Evolutionary conservation across 495 filamentous ascomycete genomes (phyloP).

Genomic region (Penicillium parvum): DNA sequence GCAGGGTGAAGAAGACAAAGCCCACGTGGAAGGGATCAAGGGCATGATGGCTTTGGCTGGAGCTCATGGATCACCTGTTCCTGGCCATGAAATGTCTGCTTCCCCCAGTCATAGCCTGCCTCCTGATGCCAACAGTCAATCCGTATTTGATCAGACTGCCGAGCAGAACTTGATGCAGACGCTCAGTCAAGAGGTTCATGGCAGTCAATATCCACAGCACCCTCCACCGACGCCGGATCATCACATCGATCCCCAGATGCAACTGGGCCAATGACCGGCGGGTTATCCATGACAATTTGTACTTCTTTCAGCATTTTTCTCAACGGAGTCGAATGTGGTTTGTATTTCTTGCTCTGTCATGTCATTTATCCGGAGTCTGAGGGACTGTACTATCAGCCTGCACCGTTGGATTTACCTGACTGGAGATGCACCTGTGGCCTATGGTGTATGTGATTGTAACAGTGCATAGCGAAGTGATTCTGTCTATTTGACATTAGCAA

Average conservation of each 20-base stretch:
- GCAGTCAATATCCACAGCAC: slow-evolving; percentile 37
- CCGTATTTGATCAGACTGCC: slow-evolving; percentile 40
- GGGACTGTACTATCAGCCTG: no score
- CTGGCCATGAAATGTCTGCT: slow-evolving; percentile 43
- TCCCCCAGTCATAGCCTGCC: slow-evolving; percentile 41
- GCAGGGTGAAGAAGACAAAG: slow-evolving; percentile 65
- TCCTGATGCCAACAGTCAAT: slow-evolving; percentile 32
- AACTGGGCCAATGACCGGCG: slow-evolving; percentile 31
- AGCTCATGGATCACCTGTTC: slow-evolving; percentile 36
- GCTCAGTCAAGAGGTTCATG: slow-evolving; percentile 46
- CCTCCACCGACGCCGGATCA: slow-evolving; percentile 29
- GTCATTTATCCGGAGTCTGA: no score
- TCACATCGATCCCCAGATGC: slow-evolving; percentile 36
- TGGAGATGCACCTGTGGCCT: no score
- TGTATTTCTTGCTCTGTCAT: no score
- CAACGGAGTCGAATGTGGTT: no score
- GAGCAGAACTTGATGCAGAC: slow-evolving; percentile 50
- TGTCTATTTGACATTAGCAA: no score
- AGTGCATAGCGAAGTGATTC: no score
- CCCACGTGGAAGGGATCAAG: slow-evolving; percentile 66
- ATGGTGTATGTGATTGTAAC: no score
- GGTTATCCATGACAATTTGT: not conserved
- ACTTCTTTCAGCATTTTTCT: no score
- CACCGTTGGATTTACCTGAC: no score
- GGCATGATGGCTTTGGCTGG: slow-evolving; percentile 61